These are phyloP conservation scores for Spathaspora sp. DNA, from an alignment of 805 yeast species.

Conservation along the genomic window DNA sequence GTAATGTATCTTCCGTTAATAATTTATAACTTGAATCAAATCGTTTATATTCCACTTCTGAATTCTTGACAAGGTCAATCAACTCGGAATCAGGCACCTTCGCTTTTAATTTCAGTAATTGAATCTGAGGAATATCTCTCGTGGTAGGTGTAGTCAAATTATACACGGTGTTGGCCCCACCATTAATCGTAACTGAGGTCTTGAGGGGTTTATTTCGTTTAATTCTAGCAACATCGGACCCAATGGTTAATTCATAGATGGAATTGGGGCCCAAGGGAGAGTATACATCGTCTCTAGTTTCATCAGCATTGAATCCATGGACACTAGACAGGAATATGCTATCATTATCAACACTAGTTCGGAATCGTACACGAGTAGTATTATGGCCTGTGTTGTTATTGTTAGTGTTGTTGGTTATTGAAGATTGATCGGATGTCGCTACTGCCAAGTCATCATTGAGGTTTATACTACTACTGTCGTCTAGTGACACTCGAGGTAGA, in stretches of 20 bases:
- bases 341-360: constrained; percentile 31
- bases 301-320: constrained; percentile 13
- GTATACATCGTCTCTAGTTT: constrained; percentile 20
- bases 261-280: constrained; percentile 72
- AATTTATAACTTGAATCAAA: constrained; percentile 36
- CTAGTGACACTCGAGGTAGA: constrained; percentile 10
- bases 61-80: constrained; percentile 13
- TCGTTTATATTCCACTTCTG: constrained; percentile 24
- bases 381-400: not conserved
- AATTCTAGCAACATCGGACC: constrained; percentile 44
- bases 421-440: constrained; percentile 19
- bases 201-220: constrained; percentile 31
- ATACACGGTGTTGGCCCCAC: constrained; percentile 39
- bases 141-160: constrained; percentile 66
- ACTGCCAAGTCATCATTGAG: constrained; percentile 32
- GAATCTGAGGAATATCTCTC: constrained; percentile 81
- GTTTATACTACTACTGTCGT: constrained; percentile 18
- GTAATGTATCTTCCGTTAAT: constrained; percentile 35
- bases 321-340: constrained; percentile 26
- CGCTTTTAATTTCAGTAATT: constrained; percentile 35
- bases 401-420: constrained; percentile 10
- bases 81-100: constrained; percentile 22
- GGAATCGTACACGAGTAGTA: not conserved
- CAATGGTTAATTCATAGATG: constrained; percentile 70
- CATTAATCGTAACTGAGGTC: constrained; percentile 34